Conservation (phyloP, 768 basidiomycete species). For the Floccularia luteovirens region DNA sequence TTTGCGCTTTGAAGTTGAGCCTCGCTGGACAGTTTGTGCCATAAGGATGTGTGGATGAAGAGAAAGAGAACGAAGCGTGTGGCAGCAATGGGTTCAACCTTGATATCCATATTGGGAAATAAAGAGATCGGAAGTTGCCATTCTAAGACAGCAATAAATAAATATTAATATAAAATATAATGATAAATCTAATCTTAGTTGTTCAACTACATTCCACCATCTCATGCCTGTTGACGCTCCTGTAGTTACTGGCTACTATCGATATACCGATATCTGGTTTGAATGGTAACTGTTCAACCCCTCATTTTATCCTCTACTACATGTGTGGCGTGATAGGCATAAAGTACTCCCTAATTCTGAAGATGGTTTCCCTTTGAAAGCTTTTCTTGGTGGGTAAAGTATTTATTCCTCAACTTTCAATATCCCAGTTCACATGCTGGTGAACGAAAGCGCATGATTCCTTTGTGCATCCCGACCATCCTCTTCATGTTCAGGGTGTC, state of each 20-base stretch:
- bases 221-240: conserved; percentile 22
- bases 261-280: conserved; percentile 82
- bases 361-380: conserved; percentile 59
- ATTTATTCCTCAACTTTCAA: too few species aligned
- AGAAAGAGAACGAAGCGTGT: neutral
- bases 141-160: neutral
- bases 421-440: too few species aligned
- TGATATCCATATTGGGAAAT: conserved; percentile 15
- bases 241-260: conserved; percentile 65
- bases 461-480: conserved; percentile 64
- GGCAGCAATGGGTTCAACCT: conserved; percentile 16
- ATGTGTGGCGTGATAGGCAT: conserved; percentile 49
- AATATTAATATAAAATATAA: neutral
- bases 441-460: conserved; percentile 64
- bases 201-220: conserved; percentile 4
- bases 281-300: conserved; percentile 45
- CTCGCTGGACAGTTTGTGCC: conserved; percentile 65
- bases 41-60: conserved; percentile 24
- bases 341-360: conserved; percentile 47
- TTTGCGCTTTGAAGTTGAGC: conserved; percentile 40
- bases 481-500: conserved; percentile 54
- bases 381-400: conserved; percentile 39
- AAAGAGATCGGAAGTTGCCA: conserved; percentile 4
- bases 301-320: conserved; percentile 2
- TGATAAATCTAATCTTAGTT: neutral